Base-by-base conservation (phyloP, 306 rosid genomes). In the Vigna unguiculata region DNA sequence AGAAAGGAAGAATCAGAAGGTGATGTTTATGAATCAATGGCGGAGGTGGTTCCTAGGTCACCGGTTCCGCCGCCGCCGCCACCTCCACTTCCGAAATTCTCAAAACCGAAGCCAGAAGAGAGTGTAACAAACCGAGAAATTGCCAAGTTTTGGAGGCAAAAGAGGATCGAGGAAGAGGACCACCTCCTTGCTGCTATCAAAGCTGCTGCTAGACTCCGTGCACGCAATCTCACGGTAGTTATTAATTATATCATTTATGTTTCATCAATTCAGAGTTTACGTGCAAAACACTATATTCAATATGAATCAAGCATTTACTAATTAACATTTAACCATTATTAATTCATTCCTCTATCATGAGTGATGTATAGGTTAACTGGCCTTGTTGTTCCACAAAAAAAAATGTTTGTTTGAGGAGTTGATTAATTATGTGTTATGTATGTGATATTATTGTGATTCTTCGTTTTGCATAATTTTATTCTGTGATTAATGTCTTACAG, bases 101-200 rank as follows among this genome's bases (percentile, higher is more conserved):
- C 79, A 8, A 55, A 32, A 34, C 41, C 51, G 40, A 59, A 69
- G 73, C 46, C 34, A 4, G 86, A 86, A 72, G 80, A 84, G 78
- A 88, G 97, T 15, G 87, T 92, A 66, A 93, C 93, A 6, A 93
- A 87, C 66, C 75, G 73, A 79, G 97, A 90, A 82, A 93, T 93
- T 6, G 92, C 89, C n/a, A 85, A 9, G 86, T 93, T 87, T 76
- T 93, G 96, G 96, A 83, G 71, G 86, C 92, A 87, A 83, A 90
- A 87, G 80, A 71, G 71, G 66, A 80, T 83, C 64, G 82, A 81
- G 20, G 96, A 93, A 59, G 89, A 93, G 66, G 96, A 93, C 14
- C 97, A 93, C 64, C 92, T 90, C 77, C 87, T 90, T 19, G 88
- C 92, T n/a, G 97, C 97, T 20, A 89, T 86, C 78, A 93, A 90